Percentiles rank a stretch among this genome's conserved stretches.
Conservation (phyloP, 2,329 filamentous ascomycete species). For the Monosporascus sp. region DNA sequence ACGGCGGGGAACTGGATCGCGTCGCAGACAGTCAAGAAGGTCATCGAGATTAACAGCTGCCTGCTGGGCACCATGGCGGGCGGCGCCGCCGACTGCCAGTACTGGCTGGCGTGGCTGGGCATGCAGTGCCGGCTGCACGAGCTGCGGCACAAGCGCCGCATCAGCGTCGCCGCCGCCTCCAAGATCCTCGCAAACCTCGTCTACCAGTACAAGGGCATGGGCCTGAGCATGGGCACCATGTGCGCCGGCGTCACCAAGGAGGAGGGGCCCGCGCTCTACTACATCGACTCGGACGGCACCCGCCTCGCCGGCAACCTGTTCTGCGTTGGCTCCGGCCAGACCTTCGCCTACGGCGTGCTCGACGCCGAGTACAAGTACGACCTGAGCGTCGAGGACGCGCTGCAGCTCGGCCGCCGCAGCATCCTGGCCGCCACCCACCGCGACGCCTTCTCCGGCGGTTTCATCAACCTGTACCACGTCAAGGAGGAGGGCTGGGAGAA, state of each 20-base stretch:
- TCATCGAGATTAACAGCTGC: slow-evolving; percentile 95
- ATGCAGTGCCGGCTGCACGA: slow-evolving; percentile 99
- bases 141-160: slow-evolving; percentile 97
- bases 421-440: slow-evolving; percentile 95
- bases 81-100: slow-evolving; percentile 98
- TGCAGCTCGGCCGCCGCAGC: slow-evolving; percentile 85
- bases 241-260: slow-evolving; percentile 93
- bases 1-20: slow-evolving; percentile 99
- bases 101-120: slow-evolving; percentile 97
- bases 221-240: slow-evolving; percentile 98
- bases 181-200: slow-evolving; percentile 99
- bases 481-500: slow-evolving; percentile 99
- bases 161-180: slow-evolving; percentile 92
- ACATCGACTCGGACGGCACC: slow-evolving; percentile 96
- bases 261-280: slow-evolving; percentile 96
- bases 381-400: slow-evolving; percentile 76
- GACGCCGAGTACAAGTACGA: slow-evolving; percentile 95
- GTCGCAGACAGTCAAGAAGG: slow-evolving; percentile 99
- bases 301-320: slow-evolving; percentile 90
- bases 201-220: slow-evolving; percentile 98
- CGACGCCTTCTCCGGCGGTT: slow-evolving; percentile 97
- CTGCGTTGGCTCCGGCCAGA: slow-evolving; percentile 97
- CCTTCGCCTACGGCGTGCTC: slow-evolving; percentile 95
- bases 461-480: slow-evolving; percentile 98
- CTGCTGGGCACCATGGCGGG: slow-evolving; percentile 97